Percentiles rank a stretch among this genome's conserved stretches.
Evolutionary conservation across 441 rosid genomes (phyloP).

Genomic region (Adansonia madagascariensis): DNA sequence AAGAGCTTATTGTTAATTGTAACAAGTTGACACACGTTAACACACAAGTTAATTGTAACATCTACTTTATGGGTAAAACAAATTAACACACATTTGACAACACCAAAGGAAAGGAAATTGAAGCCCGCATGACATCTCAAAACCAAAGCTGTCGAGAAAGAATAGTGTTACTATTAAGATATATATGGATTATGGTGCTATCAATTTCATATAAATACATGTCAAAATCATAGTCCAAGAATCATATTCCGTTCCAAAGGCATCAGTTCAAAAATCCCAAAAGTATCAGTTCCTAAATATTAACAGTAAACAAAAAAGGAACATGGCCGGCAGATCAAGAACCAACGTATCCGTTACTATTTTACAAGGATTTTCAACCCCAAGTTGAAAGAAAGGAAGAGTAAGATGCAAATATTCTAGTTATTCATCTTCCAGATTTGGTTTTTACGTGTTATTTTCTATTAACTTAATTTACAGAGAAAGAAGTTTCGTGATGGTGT

Average conservation of each 20-base stretch:
- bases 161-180: slow-evolving; percentile 3
- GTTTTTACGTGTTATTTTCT: no score
- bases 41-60: no score
- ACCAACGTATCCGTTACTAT: neutral
- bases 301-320: neutral
- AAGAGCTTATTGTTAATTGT: no score
- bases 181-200: neutral
- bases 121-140: neutral
- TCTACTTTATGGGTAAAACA: no score
- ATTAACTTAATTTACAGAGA: neutral
- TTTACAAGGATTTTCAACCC: slow-evolving; percentile 5
- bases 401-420: neutral
- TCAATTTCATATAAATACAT: neutral
- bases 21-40: no score
- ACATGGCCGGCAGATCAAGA: slow-evolving; percentile 6
- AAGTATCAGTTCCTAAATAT: neutral
- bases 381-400: neutral
- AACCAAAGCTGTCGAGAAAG: slow-evolving; percentile 10
- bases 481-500: neutral
- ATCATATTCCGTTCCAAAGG: no score
- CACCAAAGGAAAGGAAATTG: neutral
- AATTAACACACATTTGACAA: no score
- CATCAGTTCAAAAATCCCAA: neutral
- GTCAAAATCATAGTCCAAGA: neutral
- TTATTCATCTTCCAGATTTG: slow-evolving; percentile 20